Conservation (phyloP, 768 basidiomycete genomes). For the Macrocybe gigantea region DNA sequence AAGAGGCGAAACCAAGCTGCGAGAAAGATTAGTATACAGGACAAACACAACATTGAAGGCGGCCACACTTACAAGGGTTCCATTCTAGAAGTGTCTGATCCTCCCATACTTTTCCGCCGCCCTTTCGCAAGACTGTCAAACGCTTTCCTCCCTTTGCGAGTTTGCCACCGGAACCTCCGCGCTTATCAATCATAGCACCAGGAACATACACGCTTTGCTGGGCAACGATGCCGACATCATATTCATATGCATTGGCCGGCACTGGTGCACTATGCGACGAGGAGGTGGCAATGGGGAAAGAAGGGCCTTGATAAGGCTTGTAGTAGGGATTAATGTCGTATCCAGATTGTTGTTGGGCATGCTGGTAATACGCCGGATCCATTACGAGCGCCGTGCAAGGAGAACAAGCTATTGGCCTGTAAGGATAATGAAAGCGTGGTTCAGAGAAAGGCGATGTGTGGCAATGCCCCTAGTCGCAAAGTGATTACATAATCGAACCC, state of each 20-base stretch:
- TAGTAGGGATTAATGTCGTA: constrained; percentile 77
- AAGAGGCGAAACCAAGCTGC: constrained; percentile 96
- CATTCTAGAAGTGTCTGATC: constrained; percentile 96
- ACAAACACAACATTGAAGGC: not conserved
- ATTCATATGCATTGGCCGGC: constrained; percentile 88
- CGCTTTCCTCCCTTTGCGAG: constrained; percentile 88
- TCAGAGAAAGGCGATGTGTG: not conserved
- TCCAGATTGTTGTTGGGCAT: constrained; percentile 45
- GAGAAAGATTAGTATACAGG: constrained; percentile 8
- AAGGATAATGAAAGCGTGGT: not conserved
- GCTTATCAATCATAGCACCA: constrained; percentile 85
- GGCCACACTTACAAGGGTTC: constrained; percentile 81
- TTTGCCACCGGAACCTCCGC: constrained; percentile 80
- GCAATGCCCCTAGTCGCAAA: constrained; percentile 1
- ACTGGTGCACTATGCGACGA: constrained; percentile 72
- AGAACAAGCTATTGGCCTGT: not conserved
- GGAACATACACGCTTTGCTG: constrained; percentile 92
- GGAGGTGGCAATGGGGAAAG: constrained; percentile 58
- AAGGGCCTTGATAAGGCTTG: constrained; percentile 73
- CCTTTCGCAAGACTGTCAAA: constrained; percentile 91
- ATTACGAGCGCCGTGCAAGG: constrained; percentile 20
- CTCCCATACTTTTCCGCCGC: constrained; percentile 96
- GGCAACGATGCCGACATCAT: constrained; percentile 85
- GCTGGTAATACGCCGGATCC: constrained; percentile 34
- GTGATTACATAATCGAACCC: constrained; percentile 13